Conservation (phyloP, 1,284 basidiomycete genomes). For the Puccinia triticina region DNA sequence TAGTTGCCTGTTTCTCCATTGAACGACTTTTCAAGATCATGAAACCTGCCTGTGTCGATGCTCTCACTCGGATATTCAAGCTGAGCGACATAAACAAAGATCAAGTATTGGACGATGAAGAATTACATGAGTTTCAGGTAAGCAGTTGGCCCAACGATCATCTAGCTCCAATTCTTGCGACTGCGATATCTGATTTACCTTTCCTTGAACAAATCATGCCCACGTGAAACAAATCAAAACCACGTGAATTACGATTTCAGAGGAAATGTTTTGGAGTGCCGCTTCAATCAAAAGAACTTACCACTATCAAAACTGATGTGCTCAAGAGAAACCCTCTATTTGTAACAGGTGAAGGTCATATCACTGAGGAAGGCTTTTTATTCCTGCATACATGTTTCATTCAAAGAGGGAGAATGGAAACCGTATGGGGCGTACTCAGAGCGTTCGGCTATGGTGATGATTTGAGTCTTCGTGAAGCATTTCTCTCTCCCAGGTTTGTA, state of each 20-base stretch:
- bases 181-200: conserved; percentile 35
- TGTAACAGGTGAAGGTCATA: conserved; percentile 65
- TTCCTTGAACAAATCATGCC: not conserved
- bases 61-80: conserved; percentile 90
- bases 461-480: conserved; percentile 81
- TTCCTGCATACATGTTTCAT: conserved; percentile 97
- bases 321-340: conserved; percentile 71
- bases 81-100: conserved; percentile 95
- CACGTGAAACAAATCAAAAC: not conserved
- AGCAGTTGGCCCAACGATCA: conserved; percentile 54
- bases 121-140: conserved; percentile 96
- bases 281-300: conserved; percentile 85
- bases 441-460: conserved; percentile 97
- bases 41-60: conserved; percentile 87
- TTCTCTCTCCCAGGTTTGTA: conserved; percentile 76
- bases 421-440: conserved; percentile 94
- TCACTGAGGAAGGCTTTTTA: conserved; percentile 91
- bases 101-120: conserved; percentile 81
- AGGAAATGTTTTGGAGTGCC: conserved; percentile 93
- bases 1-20: not conserved
- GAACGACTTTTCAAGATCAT: conserved; percentile 68
- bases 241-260: conserved; percentile 61
- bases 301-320: conserved; percentile 68
- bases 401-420: conserved; percentile 91
- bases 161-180: conserved; percentile 6